Base-by-base conservation (phyloP, 352 stramenopile species). In the Aphanomyces euteiches region DNA sequence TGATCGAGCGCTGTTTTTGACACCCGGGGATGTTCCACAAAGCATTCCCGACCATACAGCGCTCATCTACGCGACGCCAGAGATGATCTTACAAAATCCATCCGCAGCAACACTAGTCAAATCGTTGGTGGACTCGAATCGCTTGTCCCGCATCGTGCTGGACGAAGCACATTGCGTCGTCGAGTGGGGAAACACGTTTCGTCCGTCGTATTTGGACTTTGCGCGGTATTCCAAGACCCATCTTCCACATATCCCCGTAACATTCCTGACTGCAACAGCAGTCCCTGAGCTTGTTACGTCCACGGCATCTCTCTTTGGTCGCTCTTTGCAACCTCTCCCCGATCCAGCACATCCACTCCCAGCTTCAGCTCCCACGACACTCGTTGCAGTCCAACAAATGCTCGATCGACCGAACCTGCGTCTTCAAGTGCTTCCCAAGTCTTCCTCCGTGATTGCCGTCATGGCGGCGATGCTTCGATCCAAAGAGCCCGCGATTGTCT, bases 91-190 rank as follows among this genome's bases (percentile, higher is more conserved):
- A 37, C 76, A 85, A 59, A 94, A 94, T 61, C 53, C 38, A 40
- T 1, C 75, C 84, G 71, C 90, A 89, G 79, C 74, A 47, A 17
- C 43, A 50, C 15, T 92, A 78, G 82, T 90, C 37, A 56, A 40
- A 7, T 34, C 59, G 36, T 72, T 81, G 10, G 65, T 43, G 7
- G 67, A 72, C 2, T 65, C 76, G 13, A 17, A 58, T 1, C 73
- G 63, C 19, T 64, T 94, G 21, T 78, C 50, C 13, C 81, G 84
- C 12, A 69, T 94, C 54, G 86, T 94, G 37, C 50, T 92, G 57
- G 86, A 94, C 60, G 86, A 94, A 72, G 84, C 84, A 5, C 86
- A 94, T 56, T 92, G 86, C 64, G 75, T 94, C 0, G 64, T 92
- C 36, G 84, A 94, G 72, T 94, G 86, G 86, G 84, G 84, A 3